phyloP scores from a whole-genome alignment of 2,329 filamentous ascomycete species.

The Cladosporium sp. region DNA sequence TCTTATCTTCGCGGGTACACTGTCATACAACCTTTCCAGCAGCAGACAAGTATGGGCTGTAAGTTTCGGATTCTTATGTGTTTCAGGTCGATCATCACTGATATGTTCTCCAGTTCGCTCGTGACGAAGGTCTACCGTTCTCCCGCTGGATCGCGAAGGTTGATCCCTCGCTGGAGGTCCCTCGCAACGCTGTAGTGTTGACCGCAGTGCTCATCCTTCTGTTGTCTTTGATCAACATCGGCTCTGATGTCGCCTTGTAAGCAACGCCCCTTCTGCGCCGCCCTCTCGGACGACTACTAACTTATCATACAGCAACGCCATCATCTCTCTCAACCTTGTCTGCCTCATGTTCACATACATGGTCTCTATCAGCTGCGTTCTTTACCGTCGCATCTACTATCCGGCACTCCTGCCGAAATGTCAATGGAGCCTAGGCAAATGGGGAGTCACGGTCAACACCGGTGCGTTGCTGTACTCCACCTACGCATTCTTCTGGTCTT shows the following conservation, averaged over 20 bases:
- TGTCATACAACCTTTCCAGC: conserved; percentile 20
- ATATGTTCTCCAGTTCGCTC: conserved; percentile 35
- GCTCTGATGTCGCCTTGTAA: conserved; percentile 34
- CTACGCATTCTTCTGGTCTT: conserved; percentile 45
- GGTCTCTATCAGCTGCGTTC: conserved; percentile 43
- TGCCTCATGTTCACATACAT: conserved; percentile 44
- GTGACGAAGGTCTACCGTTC: conserved; percentile 33
- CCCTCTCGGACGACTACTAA: background rate
- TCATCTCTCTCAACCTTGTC: conserved; percentile 43
- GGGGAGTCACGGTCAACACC: conserved; percentile 41
- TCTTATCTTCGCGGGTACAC: conserved; percentile 27
- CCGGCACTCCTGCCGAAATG: conserved; percentile 40
- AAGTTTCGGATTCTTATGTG: background rate
- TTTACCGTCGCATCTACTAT: conserved; percentile 40
- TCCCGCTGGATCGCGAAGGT: conserved; percentile 28
- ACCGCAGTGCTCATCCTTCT: conserved; percentile 28
- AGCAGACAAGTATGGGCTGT: conserved; percentile 15
- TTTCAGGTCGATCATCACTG: conserved; percentile 44
- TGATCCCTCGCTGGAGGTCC: conserved; percentile 29
- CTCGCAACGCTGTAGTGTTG: conserved; percentile 29
- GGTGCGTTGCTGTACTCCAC: conserved; percentile 37
- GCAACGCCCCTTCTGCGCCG: conserved; percentile 9
- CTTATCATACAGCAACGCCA: conserved; percentile 31
- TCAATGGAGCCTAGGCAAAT: conserved; percentile 42
- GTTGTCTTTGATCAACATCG: conserved; percentile 32